Evolutionary conservation across 768 basidiomycete genomes (phyloP).

Genomic region (Tricholoma saponaceum): DNA sequence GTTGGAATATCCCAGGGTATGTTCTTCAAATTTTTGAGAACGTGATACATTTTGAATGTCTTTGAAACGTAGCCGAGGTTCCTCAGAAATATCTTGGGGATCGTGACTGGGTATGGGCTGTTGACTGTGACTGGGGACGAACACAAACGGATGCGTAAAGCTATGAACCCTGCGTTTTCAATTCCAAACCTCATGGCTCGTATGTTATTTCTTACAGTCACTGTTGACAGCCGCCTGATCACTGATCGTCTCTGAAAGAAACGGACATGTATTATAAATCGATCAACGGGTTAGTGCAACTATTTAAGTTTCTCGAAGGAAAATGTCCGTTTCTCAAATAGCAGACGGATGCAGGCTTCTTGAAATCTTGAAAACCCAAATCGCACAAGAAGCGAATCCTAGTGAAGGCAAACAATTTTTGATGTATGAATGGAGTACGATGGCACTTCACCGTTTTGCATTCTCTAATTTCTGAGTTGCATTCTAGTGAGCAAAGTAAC

Average conservation of each 20-base stretch:
- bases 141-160: conserved; percentile 46
- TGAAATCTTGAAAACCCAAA: conserved; percentile 29
- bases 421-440: conserved; percentile 49
- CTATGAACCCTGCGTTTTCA: conserved; percentile 51
- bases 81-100: conserved; percentile 36
- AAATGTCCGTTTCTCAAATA: no score
- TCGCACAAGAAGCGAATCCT: conserved; percentile 19
- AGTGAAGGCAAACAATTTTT: conserved; percentile 25
- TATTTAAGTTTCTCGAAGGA: background rate
- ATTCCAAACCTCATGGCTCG: conserved; percentile 36
- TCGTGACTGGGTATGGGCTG: conserved; percentile 41
- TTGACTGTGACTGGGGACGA: conserved; percentile 46
- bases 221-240: background rate
- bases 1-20: conserved; percentile 28
- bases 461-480: background rate
- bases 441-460: background rate
- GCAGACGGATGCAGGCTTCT: conserved; percentile 25
- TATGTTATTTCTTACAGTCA: conserved; percentile 12
- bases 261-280: conserved; percentile 45
- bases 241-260: conserved; percentile 20
- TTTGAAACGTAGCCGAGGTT: conserved; percentile 32
- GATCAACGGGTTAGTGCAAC: conserved; percentile 33
- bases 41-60: background rate
- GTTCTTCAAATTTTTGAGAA: conserved; percentile 4
- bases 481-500: conserved; percentile 45